Percentiles rank a stretch among this genome's conserved stretches.
phyloP scores from a whole-genome alignment of 768 basidiomycete genomes.

The Collybia mongolica region DNA sequence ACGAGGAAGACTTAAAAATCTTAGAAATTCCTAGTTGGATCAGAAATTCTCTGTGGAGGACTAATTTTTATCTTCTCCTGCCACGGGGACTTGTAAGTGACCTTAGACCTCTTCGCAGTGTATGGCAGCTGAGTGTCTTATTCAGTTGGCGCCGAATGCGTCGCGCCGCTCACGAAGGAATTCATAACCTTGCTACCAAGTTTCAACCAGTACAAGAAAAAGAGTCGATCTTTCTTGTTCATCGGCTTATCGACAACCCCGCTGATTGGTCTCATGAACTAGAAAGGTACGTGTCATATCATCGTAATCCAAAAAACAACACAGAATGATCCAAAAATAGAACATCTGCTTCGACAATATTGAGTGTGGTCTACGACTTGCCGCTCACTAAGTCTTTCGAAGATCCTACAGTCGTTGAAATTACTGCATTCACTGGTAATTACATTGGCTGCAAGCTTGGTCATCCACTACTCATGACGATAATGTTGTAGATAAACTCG shows the following conservation, averaged over 20 bases:
- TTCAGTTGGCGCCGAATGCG: slow-evolving; percentile 16
- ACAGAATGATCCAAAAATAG: background rate
- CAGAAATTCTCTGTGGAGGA: slow-evolving; percentile 25
- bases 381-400: background rate
- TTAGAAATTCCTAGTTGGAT: background rate
- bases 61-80: slow-evolving; percentile 20
- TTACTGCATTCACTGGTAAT: slow-evolving; percentile 12
- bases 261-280: slow-evolving; percentile 4
- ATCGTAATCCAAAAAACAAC: background rate
- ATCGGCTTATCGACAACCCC: slow-evolving; percentile 3
- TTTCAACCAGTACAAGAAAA: slow-evolving; percentile 1
- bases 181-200: slow-evolving; percentile 1
- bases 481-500: slow-evolving; percentile 15
- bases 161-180: slow-evolving; percentile 16
- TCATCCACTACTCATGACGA: background rate
- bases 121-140: background rate
- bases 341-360: slow-evolving; percentile 1
- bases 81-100: slow-evolving; percentile 20
- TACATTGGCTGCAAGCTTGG: no score
- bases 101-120: background rate
- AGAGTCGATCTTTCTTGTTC: slow-evolving; percentile 3
- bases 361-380: slow-evolving; percentile 3
- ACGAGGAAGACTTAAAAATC: background rate
- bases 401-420: slow-evolving; percentile 9
- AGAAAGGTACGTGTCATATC: background rate